These are phyloP conservation scores for Pulchroboletus neoregius DNA, from an alignment of 1,284 basidiomycete species.

Conservation along the genomic window DNA sequence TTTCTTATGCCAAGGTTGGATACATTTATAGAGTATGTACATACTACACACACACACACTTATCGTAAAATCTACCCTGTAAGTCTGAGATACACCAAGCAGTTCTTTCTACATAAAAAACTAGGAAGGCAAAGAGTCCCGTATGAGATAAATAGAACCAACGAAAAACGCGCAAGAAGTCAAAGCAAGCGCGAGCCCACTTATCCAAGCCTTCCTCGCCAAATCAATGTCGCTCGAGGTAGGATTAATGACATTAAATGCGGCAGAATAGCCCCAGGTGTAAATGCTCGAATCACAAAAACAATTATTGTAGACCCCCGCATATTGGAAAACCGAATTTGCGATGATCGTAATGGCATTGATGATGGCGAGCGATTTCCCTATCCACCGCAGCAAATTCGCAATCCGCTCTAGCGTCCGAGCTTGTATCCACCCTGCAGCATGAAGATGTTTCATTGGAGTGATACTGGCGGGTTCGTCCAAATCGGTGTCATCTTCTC, in stretches of 20 bases:
- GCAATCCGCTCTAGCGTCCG: conserved; percentile 3
- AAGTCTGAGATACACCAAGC: neutral
- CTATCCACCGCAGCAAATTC: conserved; percentile 21
- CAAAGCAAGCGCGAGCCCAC: conserved; percentile 15
- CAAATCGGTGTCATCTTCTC: neutral
- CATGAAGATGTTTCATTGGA: neutral
- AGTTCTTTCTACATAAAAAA: neutral
- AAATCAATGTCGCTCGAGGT: conserved; percentile 1
- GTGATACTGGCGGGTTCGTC: neutral
- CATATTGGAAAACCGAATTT: conserved; percentile 22
- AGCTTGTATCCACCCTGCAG: neutral
- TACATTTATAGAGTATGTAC: too few species aligned
- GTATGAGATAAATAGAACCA: conserved; percentile 20
- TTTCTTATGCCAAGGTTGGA: too few species aligned
- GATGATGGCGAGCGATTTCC: conserved; percentile 23
- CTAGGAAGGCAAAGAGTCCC: conserved; percentile 13
- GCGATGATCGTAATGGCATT: conserved; percentile 23
- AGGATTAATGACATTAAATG: conserved; percentile 15
- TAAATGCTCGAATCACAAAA: conserved; percentile 24
- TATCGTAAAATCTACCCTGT: too few species aligned
- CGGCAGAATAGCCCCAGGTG: neutral
- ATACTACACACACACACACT: too few species aligned
- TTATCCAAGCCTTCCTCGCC: conserved; percentile 17
- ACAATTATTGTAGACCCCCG: conserved; percentile 23
- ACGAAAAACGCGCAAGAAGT: conserved; percentile 19